Conservation (phyloP, 805 yeast genomes). For the Starmerella bacillaris region DNA sequence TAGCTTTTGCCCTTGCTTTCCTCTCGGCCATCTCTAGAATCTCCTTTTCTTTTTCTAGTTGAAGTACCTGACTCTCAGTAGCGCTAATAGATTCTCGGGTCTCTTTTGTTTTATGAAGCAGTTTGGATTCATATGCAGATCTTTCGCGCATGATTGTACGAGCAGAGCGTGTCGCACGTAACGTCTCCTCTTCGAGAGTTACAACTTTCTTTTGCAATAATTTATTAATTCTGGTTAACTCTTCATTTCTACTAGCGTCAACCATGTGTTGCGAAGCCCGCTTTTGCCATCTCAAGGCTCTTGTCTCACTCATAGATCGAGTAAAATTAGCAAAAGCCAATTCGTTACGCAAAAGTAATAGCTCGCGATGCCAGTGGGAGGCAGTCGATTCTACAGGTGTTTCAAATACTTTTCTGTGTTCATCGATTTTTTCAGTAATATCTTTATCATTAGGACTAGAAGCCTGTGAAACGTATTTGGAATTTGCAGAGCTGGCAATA, state of each 20-base stretch:
- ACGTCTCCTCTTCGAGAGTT: constrained; percentile 15
- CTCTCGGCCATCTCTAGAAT: constrained; percentile 2
- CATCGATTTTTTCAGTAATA: constrained; percentile 1
- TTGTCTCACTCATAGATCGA: constrained; percentile 30
- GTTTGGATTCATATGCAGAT: constrained; percentile 23
- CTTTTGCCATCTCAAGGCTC: constrained; percentile 23
- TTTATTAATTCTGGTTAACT: constrained; percentile 18
- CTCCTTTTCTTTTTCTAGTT: constrained; percentile 16
- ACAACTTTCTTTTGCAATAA: background rate
- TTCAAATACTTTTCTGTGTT: constrained; percentile 2
- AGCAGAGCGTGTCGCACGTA: constrained; percentile 20
- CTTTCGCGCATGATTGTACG: constrained; percentile 23
- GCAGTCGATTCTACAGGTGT: constrained; percentile 6
- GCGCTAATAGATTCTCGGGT: constrained; percentile 17
- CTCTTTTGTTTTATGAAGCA: constrained; percentile 22
- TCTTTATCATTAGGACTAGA: background rate
- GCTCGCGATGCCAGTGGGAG: constrained; percentile 29
- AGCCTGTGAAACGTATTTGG: constrained; percentile 4
- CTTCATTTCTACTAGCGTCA: constrained; percentile 20
- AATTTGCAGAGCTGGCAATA: constrained; percentile 23
- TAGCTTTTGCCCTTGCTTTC: background rate
- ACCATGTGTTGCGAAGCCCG: constrained; percentile 19
- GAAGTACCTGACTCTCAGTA: constrained; percentile 16
- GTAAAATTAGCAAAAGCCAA: constrained; percentile 40
- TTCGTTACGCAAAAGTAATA: constrained; percentile 40